Evolutionary conservation across 2,329 filamentous ascomycete genomes (phyloP).

Genomic region (Blastomyces silverae): DNA sequence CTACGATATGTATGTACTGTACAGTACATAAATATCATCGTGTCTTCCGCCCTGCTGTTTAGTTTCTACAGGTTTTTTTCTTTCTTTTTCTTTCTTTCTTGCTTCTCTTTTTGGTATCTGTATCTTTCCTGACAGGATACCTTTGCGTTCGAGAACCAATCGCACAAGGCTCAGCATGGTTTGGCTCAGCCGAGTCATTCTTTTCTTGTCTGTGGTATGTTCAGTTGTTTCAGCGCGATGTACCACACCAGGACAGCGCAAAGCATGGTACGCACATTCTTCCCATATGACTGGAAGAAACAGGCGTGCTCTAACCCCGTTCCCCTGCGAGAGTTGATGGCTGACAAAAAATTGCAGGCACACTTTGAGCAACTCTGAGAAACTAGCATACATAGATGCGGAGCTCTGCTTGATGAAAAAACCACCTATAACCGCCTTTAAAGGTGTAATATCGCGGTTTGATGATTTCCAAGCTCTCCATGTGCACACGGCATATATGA

Average conservation of each 20-base stretch:
- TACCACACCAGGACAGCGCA: constrained; percentile 5
- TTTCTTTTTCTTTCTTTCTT: background rate
- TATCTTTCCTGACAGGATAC: background rate
- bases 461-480: constrained; percentile 15
- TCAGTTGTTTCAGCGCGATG: constrained; percentile 6
- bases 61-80: background rate
- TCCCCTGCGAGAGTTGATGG: background rate
- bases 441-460: constrained; percentile 8
- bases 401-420: constrained; percentile 14
- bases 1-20: background rate
- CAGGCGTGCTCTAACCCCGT: background rate
- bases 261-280: constrained; percentile 19
- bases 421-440: background rate
- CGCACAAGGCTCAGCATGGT: background rate
- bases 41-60: background rate
- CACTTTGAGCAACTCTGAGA: constrained; percentile 9
- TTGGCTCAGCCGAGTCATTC: background rate
- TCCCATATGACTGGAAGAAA: background rate
- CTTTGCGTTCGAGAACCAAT: background rate
- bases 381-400: constrained; percentile 14
- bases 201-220: constrained; percentile 1
- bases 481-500: constrained; percentile 8
- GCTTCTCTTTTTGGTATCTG: background rate
- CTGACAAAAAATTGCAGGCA: constrained; percentile 14
- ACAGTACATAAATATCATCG: background rate